Evolutionary conservation across 2,329 filamentous ascomycete species (phyloP).

Genomic region (Hymenoscyphus infarciens): DNA sequence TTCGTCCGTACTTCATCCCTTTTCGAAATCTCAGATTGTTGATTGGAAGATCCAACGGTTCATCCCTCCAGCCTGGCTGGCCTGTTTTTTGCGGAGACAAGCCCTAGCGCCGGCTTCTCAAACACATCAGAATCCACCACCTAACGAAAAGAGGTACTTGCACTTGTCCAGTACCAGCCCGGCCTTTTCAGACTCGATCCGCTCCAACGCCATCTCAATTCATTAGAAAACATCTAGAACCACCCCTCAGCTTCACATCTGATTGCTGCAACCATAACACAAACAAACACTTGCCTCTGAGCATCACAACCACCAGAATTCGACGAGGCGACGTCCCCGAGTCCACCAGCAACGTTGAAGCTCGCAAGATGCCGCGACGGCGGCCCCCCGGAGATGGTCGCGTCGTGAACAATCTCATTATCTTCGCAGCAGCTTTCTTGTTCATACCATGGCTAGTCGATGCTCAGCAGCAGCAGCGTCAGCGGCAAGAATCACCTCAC

Average conservation of each 20-base stretch:
- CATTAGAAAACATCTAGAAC: neutral
- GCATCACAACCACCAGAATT: slow-evolving; percentile 18
- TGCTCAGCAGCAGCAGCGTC: slow-evolving; percentile 60
- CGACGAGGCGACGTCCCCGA: slow-evolving; percentile 26
- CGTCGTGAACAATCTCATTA: slow-evolving; percentile 48
- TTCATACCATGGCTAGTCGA: slow-evolving; percentile 58
- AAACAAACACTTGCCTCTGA: neutral
- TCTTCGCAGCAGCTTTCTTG: slow-evolving; percentile 54
- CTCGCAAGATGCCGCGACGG: slow-evolving; percentile 55
- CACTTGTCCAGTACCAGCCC: neutral
- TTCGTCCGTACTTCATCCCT: neutral
- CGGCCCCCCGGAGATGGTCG: slow-evolving; percentile 57
- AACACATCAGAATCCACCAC: slow-evolving; percentile 3
- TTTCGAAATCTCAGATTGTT: neutral
- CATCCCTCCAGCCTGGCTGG: neutral
- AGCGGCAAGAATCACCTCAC: slow-evolving; percentile 32
- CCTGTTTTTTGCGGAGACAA: slow-evolving; percentile 5
- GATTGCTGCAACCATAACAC: neutral
- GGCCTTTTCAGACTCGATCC: neutral
- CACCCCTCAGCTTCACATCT: neutral
- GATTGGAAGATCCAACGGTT: neutral
- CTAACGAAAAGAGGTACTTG: neutral
- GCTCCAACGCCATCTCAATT: slow-evolving; percentile 3
- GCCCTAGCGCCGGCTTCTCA: slow-evolving; percentile 6
- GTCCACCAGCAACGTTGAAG: slow-evolving; percentile 36